Evolutionary conservation across 495 filamentous ascomycete species (phyloP).

Genomic region (Penicillium macrosclerotiorum): DNA sequence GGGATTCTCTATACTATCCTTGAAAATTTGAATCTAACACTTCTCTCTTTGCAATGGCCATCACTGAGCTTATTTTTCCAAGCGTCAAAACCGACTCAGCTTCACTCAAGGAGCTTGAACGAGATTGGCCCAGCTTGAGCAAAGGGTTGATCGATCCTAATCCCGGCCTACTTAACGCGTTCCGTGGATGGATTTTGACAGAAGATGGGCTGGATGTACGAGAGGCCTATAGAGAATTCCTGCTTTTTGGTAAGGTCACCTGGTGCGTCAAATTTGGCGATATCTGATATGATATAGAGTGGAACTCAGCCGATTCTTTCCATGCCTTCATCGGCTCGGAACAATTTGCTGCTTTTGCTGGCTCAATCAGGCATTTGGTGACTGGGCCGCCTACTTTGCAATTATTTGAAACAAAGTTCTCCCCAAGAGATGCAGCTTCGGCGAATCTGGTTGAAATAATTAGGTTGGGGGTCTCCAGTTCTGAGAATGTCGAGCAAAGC

Average conservation of each 20-base stretch:
- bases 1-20: no score
- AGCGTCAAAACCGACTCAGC: conserved; percentile 2
- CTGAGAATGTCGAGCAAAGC: background rate
- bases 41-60: conserved; percentile 7
- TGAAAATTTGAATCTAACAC: no score
- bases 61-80: conserved; percentile 12
- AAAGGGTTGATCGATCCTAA: conserved; percentile 3
- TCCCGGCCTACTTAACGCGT: conserved; percentile 5
- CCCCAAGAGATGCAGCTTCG: background rate
- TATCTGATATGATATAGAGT: conserved; percentile 5
- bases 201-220: conserved; percentile 8
- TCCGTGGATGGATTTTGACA: conserved; percentile 5
- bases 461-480: background rate
- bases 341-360: background rate
- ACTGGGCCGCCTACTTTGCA: conserved; percentile 3
- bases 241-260: conserved; percentile 9
- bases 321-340: conserved; percentile 1
- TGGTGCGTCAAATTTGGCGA: background rate
- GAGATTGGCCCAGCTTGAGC: conserved; percentile 2
- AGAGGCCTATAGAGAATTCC: background rate
- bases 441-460: conserved; percentile 4
- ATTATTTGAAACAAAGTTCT: conserved; percentile 1
- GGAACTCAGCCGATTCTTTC: conserved; percentile 5
- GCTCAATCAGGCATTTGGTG: background rate
- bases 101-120: conserved; percentile 1